Conservation (phyloP, 78 protist genomes). For the Tieghemostelium lacteum region DNA sequence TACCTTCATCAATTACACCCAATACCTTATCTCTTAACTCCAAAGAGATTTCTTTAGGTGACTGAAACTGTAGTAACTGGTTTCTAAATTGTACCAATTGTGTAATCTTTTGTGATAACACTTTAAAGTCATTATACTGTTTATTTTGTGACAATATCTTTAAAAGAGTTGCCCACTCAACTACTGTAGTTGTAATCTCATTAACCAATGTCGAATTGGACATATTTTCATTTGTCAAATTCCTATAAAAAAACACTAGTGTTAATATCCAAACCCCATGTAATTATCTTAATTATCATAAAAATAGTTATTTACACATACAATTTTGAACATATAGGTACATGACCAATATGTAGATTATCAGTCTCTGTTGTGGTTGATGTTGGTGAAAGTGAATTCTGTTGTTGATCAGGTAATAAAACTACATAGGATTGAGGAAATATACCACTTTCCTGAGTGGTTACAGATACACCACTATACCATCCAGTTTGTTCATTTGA, state of each 20-base stretch:
- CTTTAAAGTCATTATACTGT: slow-evolving; percentile 59
- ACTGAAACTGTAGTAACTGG: slow-evolving; percentile 31
- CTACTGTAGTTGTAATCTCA: slow-evolving; percentile 70
- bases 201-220: slow-evolving; percentile 50
- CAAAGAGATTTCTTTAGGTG: slow-evolving; percentile 61
- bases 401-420: slow-evolving; percentile 51
- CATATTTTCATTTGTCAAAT: slow-evolving; percentile 37
- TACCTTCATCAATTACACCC: slow-evolving; percentile 43
- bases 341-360: neutral
- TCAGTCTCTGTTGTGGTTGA: no score
- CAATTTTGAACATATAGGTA: slow-evolving; percentile 29
- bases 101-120: slow-evolving; percentile 43
- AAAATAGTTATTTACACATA: no score
- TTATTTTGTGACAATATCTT: slow-evolving; percentile 65
- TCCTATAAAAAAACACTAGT: slow-evolving; percentile 7
- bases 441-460: slow-evolving; percentile 75
- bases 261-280: neutral
- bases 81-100: slow-evolving; percentile 62
- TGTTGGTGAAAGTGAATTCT: no score
- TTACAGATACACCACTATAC: slow-evolving; percentile 69
- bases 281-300: no score
- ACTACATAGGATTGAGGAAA: slow-evolving; percentile 77
- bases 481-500: slow-evolving; percentile 53
- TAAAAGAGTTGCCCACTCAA: slow-evolving; percentile 75
- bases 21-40: slow-evolving; percentile 64